phyloP scores from a whole-genome alignment of 148 eudicot species.

The Spergularia marina region DNA sequence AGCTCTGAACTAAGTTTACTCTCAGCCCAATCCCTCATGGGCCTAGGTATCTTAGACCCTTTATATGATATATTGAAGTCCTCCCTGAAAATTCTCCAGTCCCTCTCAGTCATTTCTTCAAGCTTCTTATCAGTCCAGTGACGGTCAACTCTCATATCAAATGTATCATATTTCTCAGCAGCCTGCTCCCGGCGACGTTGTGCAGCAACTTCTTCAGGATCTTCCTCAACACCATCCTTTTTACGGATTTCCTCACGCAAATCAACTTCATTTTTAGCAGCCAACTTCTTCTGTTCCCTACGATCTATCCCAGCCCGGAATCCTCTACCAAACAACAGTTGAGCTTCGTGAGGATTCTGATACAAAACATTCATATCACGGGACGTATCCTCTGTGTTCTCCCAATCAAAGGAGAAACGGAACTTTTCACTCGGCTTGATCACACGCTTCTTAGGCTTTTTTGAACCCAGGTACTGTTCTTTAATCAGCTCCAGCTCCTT shows the following conservation, averaged over 20 bases:
- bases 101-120: conserved; percentile 76
- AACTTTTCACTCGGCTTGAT: conserved; percentile 83
- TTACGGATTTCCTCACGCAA: conserved; percentile 38
- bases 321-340: conserved; percentile 47
- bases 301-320: conserved; percentile 47
- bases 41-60: conserved; percentile 68
- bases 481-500: conserved; percentile 73
- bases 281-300: conserved; percentile 47
- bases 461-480: conserved; percentile 75
- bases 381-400: conserved; percentile 74
- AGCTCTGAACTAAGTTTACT: conserved; percentile 62
- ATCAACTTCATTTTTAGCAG: conserved; percentile 42
- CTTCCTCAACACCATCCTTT: conserved; percentile 39
- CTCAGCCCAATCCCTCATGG: conserved; percentile 83
- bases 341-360: conserved; percentile 74
- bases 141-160: conserved; percentile 61
- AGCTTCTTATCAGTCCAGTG: conserved; percentile 63
- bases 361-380: conserved; percentile 64
- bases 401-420: conserved; percentile 72
- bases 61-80: conserved; percentile 81
- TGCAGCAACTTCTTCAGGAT: conserved; percentile 43
- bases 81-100: conserved; percentile 84
- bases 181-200: conserved; percentile 55
- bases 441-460: conserved; percentile 77
- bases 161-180: conserved; percentile 55